Evolutionary conservation across 1,284 basidiomycete genomes (phyloP).

Genomic region (Ganoderma lingzhi): DNA sequence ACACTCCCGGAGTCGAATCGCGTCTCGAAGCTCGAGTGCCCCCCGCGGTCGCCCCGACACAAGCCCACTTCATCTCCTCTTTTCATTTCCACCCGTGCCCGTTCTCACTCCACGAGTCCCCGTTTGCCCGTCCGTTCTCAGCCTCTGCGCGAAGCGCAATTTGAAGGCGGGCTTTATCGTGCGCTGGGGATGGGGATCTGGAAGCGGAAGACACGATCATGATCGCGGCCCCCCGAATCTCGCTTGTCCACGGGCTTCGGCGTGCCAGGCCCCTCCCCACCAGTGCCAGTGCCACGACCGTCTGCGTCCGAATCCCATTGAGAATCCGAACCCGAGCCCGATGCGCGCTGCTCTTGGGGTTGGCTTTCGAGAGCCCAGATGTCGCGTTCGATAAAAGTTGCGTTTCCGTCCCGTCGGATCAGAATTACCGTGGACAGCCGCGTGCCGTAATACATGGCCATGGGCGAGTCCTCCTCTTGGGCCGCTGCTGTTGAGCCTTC

Average conservation of each 20-base stretch:
- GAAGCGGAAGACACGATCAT: conserved; percentile 62
- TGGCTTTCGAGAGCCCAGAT: conserved; percentile 56
- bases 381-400: conserved; percentile 76
- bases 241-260: conserved; percentile 34
- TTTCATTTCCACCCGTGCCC: conserved; percentile 27
- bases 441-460: conserved; percentile 63
- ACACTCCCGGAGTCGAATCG: neutral
- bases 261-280: neutral
- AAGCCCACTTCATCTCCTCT: conserved; percentile 1
- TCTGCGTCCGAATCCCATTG: conserved; percentile 38
- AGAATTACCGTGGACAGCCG: conserved; percentile 78
- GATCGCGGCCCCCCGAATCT: conserved; percentile 44
- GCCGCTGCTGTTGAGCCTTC: neutral
- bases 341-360: neutral
- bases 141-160: conserved; percentile 2
- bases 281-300: neutral
- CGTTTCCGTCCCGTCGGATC: conserved; percentile 65
- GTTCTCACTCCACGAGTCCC: conserved; percentile 33
- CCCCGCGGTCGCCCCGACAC: neutral
- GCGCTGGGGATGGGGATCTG: conserved; percentile 40
- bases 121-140: conserved; percentile 23
- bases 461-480: neutral
- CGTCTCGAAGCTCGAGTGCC: neutral
- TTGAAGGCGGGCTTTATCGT: conserved; percentile 1
- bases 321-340: neutral